phyloP scores from a whole-genome alignment of 2,329 filamentous ascomycete genomes.

The Ophiostoma angusticollis region DNA sequence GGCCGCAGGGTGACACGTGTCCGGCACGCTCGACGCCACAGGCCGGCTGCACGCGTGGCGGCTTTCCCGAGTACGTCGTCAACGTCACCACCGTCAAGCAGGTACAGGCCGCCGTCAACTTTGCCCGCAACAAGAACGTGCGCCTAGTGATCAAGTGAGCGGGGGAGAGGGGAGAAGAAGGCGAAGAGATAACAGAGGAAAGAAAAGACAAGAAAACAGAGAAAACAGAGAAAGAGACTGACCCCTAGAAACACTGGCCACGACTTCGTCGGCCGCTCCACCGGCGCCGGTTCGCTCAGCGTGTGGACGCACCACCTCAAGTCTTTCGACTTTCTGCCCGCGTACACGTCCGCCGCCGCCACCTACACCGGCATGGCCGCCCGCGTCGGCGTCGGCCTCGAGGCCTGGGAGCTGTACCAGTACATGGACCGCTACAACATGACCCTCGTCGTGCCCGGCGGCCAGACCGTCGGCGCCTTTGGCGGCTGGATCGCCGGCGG shows the following conservation, averaged over 20 bases:
- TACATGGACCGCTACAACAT: slow-evolving; percentile 19
- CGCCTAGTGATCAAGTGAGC: slow-evolving; percentile 28
- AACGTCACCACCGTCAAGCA: slow-evolving; percentile 25
- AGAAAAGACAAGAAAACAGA: too few relatives aligned
- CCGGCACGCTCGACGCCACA: slow-evolving; percentile 15
- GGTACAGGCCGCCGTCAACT: slow-evolving; percentile 28
- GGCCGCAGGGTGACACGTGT: slow-evolving; percentile 26
- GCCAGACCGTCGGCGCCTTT: slow-evolving; percentile 24
- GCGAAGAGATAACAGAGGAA: too few relatives aligned
- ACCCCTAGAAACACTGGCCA: slow-evolving; percentile 37
- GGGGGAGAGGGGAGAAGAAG: too few relatives aligned
- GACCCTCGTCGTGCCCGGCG: slow-evolving; percentile 21
- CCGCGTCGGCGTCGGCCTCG: slow-evolving; percentile 26
- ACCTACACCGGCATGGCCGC: slow-evolving; percentile 25
- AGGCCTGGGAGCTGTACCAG: slow-evolving; percentile 21
- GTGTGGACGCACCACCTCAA: slow-evolving; percentile 38
- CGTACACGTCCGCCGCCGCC: slow-evolving; percentile 18
- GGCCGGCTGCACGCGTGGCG: slow-evolving; percentile 24
- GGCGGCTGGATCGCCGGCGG: slow-evolving; percentile 40
- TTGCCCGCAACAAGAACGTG: slow-evolving; percentile 26
- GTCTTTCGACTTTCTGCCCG: slow-evolving; percentile 24
- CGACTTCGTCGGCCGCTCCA: slow-evolving; percentile 33
- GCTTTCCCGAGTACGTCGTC: slow-evolving; percentile 26
- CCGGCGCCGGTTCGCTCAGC: slow-evolving; percentile 31
- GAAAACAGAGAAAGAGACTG: too few relatives aligned